Conservation (phyloP, 345 rosid genomes). For the Eutrema japonicum region DNA sequence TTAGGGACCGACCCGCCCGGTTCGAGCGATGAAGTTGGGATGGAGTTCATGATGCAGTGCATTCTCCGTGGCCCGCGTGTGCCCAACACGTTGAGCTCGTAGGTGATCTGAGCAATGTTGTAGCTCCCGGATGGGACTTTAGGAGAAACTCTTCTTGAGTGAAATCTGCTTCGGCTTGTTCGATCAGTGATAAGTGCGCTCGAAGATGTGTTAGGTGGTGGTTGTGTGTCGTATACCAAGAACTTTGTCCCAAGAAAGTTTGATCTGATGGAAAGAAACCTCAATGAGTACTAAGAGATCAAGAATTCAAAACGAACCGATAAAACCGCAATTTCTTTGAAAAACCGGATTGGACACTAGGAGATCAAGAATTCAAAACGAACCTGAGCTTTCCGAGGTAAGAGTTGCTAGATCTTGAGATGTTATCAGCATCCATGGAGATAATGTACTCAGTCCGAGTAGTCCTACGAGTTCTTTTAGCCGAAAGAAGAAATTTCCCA, state of each 20-base stretch:
- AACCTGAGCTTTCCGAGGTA: slow-evolving; percentile 78
- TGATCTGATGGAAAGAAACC: slow-evolving; percentile 47
- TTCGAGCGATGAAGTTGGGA: slow-evolving; percentile 60
- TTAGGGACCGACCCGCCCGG: slow-evolving; percentile 61
- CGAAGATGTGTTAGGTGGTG: slow-evolving; percentile 52
- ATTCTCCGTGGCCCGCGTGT: slow-evolving; percentile 69
- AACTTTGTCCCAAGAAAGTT: slow-evolving; percentile 74
- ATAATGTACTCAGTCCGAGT: slow-evolving; percentile 70
- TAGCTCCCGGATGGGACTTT: slow-evolving; percentile 69
- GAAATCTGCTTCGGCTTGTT: slow-evolving; percentile 58
- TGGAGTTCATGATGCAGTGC: slow-evolving; percentile 69
- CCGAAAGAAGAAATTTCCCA: slow-evolving; percentile 75
- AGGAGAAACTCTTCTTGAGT: slow-evolving; percentile 66
- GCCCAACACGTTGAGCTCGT: slow-evolving; percentile 67
- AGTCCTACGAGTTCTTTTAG: slow-evolving; percentile 67
- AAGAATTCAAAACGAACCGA: not conserved
- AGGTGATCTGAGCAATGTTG: slow-evolving; percentile 59
- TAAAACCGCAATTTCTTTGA: not conserved
- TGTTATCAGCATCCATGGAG: slow-evolving; percentile 72
- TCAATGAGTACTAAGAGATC: not conserved
- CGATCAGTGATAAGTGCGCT: slow-evolving; percentile 51
- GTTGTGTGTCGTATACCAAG: slow-evolving; percentile 65
- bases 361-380: slow-evolving; percentile 2
- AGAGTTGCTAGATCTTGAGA: slow-evolving; percentile 66
- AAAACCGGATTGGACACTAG: not conserved